Conservation (phyloP, 805 yeast genomes). For the Candida multigemmis region DNA sequence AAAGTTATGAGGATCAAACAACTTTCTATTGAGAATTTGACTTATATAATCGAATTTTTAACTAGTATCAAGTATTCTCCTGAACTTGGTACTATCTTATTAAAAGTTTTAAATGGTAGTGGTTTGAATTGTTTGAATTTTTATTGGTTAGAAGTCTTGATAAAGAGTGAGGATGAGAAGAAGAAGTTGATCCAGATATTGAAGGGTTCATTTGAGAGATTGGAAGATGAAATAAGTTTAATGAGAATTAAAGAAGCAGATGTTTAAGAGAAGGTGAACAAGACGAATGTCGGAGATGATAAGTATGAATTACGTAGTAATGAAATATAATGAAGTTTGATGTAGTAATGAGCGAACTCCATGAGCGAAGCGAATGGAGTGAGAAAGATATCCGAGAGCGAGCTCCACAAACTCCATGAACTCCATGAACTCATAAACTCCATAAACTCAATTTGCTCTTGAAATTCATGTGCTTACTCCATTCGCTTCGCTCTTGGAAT, state of each 20-base stretch:
- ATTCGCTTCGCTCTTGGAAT: too few relatives aligned
- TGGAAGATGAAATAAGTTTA: constrained; percentile 15
- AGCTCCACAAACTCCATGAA: too few relatives aligned
- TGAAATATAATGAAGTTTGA: too few relatives aligned
- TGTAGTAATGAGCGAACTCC: too few relatives aligned
- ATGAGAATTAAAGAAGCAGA: constrained; percentile 2
- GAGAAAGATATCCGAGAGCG: too few relatives aligned
- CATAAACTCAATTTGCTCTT: too few relatives aligned
- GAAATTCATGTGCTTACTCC: too few relatives aligned
- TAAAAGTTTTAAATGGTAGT: constrained; percentile 12
- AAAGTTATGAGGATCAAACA: constrained; percentile 8
- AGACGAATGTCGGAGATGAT: too few relatives aligned
- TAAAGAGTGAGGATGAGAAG: constrained; percentile 11
- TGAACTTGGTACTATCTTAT: constrained; percentile 15
- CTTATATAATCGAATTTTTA: constrained; percentile 15
- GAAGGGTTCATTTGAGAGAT: constrained; percentile 11
- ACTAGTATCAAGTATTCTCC: constrained; percentile 11
- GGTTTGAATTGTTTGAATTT: constrained; percentile 15
- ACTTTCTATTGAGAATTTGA: constrained; percentile 14
- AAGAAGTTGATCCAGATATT: constrained; percentile 11
- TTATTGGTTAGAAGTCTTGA: constrained; percentile 18
- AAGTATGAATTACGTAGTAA: too few relatives aligned
- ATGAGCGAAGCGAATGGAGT: too few relatives aligned
- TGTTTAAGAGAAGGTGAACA: too few relatives aligned
- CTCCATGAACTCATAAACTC: too few relatives aligned